Conservation (phyloP, 1,284 basidiomycete genomes). For the Schizophyllum commune region DNA sequence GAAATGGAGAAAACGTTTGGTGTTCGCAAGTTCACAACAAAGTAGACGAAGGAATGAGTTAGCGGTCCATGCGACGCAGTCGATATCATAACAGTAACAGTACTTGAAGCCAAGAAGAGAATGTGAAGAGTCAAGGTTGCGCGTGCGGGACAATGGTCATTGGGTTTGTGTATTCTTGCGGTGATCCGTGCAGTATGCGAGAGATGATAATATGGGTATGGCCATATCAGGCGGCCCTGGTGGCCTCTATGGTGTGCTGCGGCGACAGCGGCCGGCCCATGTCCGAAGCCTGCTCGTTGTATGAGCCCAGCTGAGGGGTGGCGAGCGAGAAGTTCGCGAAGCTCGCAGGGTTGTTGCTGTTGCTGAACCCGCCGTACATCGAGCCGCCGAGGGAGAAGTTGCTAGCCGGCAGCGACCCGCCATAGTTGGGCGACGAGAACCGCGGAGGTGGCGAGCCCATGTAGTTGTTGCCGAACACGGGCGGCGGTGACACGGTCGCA, state of each 20-base stretch:
- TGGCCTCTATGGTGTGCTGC: neutral
- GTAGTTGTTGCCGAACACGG: neutral
- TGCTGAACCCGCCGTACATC: neutral
- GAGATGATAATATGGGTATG: neutral
- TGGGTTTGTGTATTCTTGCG: neutral
- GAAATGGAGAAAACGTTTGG: neutral
- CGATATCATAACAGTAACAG: neutral
- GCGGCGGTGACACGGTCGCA: neutral
- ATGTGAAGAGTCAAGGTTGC: neutral
- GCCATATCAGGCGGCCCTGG: neutral
- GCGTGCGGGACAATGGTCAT: neutral
- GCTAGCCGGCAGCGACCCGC: neutral
- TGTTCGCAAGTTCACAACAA: neutral
- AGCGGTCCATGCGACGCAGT: neutral
- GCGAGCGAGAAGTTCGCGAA: neutral
- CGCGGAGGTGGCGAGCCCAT: neutral
- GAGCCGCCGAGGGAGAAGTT: neutral
- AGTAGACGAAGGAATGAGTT: neutral
- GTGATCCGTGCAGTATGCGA: neutral
- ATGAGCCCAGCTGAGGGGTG: neutral
- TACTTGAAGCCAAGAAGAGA: neutral
- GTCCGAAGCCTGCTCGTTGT: neutral
- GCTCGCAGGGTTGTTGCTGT: neutral
- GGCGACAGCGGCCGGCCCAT: neutral
- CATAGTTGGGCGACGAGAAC: neutral